Evolutionary conservation across 805 yeast genomes (phyloP), one percentile per base, ranked within the genome.

Genomic region (Yarrowia sp.): DNA sequence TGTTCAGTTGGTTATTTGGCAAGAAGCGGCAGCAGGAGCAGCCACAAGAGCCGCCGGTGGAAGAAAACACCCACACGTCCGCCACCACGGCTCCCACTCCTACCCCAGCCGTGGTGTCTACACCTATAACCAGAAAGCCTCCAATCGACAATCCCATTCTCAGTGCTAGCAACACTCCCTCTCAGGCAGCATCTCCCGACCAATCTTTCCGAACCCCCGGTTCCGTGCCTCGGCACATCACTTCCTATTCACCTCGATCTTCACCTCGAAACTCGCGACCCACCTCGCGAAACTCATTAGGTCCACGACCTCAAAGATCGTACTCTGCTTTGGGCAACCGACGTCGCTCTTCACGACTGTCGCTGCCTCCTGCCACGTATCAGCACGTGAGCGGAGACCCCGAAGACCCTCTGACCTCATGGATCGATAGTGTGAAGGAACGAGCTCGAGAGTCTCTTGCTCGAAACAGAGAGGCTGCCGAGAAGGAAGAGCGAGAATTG

Each of bases 401-500:
- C 40, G 14, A 67, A 34, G 69, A 66, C 34, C 36, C 44, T 9
- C 44, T 67, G 43, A 30, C 60, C n/a, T 46, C 69, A 1, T 68
- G 70, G 69, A 19, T 38, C 46, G 61, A 36, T 20, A 36, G 47
- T 39, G 69, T 44, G 10, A 33, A 34, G 19, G 10, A 13, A 34
- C 38, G 70, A 15, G 44, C 67, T n/a, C 33, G 67, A 34, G 47
- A 66, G 55, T 46, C 70, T 40, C 38, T 55, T 15, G 50, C 68
- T 64, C 36, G 67, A 30, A 39, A 24, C 53, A 20, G 68, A 46
- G 72, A 68, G 44, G 70, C 63, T 33, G 34, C 65, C 13, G 70
- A 61, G 39, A 70, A 65, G 42, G 70, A 65, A 17, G 72, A 68
- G 50, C 40, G 43, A n/a, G 70, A 50, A 39, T 42, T 30, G 38